Evolutionary conservation across 176 grass and related monocot species (phyloP), one percentile per base, ranked within the genome.

Genomic region (Ampelocalamus luodianensis): DNA sequence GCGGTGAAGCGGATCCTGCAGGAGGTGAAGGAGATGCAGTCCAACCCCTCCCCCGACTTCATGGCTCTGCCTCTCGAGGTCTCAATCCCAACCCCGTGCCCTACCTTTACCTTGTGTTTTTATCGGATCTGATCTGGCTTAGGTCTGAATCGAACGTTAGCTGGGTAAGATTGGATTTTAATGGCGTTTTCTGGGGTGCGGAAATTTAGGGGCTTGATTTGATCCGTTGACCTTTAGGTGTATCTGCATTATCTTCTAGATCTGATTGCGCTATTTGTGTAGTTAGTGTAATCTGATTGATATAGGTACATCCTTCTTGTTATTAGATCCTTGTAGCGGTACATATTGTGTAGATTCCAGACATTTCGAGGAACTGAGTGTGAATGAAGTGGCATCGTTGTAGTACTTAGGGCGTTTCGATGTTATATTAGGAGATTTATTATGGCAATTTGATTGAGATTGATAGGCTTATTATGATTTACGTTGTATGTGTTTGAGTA

Each of bases 1-100:
- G 93, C 97, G 46, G 97, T 99, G 70, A 99, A 99, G 91, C 93
- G 93, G 90, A 99, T 99, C 90, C 93, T 99, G n/a, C 93, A 96
- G 89, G 97, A 99, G 93, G 88, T 99, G 27, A 99, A 99, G 86
- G 97, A 99, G 88, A 92, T 99, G 93, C 97, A 94, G 65, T 94
- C 97, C 69, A 99, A 96, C 49, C 97, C 96, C 8, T 99, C 93
- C 32, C 93, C 94, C 2, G 97, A 99, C 48, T 99, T 99, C 92
- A 89, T 92, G 90, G 92, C 91, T 36, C 66, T 99, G 10, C 97
- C 97, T 46, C 93, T 99, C 64, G 93, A 99, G 97, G 97, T 99
- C 5, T 12, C 60, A n/a, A 74, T 73, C 79, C 53, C 27, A 81
- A 49, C 65, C 65, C 65, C 32, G 66, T 55, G 34, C 13, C 68